A percentile compares a stretch with the other conserved stretches of the same genome.
phyloP scores from a whole-genome alignment of 2,329 filamentous ascomycete genomes.

The Aciculosporium take region DNA sequence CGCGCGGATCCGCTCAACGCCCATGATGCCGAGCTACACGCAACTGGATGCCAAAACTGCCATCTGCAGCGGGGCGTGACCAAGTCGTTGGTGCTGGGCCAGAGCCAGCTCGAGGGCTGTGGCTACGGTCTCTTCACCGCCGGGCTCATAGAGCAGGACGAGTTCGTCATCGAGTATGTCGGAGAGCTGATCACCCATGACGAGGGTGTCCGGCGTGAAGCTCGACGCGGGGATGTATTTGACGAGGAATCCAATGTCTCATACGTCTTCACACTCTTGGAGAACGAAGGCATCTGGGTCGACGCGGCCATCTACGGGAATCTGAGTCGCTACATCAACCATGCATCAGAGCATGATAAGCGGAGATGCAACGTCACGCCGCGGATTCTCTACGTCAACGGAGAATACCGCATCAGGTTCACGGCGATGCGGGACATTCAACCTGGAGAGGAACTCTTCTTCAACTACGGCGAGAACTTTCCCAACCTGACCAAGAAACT shows the following conservation, averaged over 20 bases:
- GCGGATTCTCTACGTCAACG: conserved; percentile 57
- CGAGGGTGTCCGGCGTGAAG: conserved; percentile 55
- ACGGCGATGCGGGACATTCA: conserved; percentile 52
- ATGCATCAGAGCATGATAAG: conserved; percentile 40
- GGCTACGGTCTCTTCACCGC: conserved; percentile 66
- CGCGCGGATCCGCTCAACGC: conserved; percentile 56
- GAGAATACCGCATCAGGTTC: conserved; percentile 63
- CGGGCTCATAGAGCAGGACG: conserved; percentile 49
- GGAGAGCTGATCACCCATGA: conserved; percentile 61
- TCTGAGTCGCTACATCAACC: conserved; percentile 72
- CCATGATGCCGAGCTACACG: conserved; percentile 40
- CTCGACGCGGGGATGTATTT: conserved; percentile 44
- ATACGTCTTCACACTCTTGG: conserved; percentile 48
- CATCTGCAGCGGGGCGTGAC: conserved; percentile 52
- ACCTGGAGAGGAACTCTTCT: conserved; percentile 64
- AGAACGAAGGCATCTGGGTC: conserved; percentile 50
- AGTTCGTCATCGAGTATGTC: conserved; percentile 71
- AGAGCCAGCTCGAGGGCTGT: conserved; percentile 51
- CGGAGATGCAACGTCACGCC: conserved; percentile 47
- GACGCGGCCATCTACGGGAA: conserved; percentile 69
- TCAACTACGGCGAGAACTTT: conserved; percentile 63
- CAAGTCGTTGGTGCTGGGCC: conserved; percentile 53
- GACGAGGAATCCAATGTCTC: conserved; percentile 46
- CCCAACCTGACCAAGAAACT: conserved; percentile 40
- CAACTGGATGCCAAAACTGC: conserved; percentile 56